Percentiles rank a stretch among this genome's conserved stretches.
Evolutionary conservation across 768 basidiomycete genomes (phyloP).

Genomic region (Daedaleopsis sinensis): DNA sequence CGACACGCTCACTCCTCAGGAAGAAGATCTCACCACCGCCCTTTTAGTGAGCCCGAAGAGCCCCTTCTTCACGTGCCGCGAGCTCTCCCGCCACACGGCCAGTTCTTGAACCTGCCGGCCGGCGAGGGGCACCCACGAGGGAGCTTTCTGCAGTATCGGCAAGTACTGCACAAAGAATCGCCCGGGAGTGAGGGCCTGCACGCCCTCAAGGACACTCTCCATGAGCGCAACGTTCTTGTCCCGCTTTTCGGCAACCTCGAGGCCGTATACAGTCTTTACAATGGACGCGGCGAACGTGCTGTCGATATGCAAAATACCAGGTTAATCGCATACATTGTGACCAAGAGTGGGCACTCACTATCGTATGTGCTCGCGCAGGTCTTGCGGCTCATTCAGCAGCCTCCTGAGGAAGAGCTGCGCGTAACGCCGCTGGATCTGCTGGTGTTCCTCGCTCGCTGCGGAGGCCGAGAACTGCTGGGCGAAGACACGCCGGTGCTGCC

Average conservation of each 20-base stretch:
- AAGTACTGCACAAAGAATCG: not conserved
- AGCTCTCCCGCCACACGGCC: not conserved
- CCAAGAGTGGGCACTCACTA: not conserved
- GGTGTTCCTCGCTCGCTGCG: not conserved
- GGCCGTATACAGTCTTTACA: slow-evolving; percentile 6
- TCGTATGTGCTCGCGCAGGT: not conserved
- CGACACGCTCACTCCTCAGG: too few relatives aligned
- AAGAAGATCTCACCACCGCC: too few relatives aligned
- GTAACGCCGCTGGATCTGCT: not conserved
- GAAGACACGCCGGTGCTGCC: slow-evolving; percentile 14
- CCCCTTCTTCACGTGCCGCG: too few relatives aligned
- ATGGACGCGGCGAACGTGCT: slow-evolving; percentile 8
- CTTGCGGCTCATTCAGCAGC: slow-evolving; percentile 6
- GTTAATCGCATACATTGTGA: too few relatives aligned
- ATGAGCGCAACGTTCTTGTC: slow-evolving; percentile 18
- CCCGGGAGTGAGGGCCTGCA: not conserved
- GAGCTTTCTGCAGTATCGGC: not conserved
- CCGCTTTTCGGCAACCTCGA: not conserved
- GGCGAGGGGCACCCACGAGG: slow-evolving; percentile 7
- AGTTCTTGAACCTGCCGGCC: not conserved
- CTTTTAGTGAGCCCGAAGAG: too few relatives aligned
- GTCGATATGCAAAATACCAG: not conserved
- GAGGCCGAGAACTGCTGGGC: slow-evolving; percentile 11
- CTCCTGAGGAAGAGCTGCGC: slow-evolving; percentile 9
- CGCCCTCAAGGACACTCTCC: slow-evolving; percentile 6